These are phyloP conservation scores for Fraxinus quadrangulata DNA, from an alignment of 257 asterid species.

Conservation along the genomic window DNA sequence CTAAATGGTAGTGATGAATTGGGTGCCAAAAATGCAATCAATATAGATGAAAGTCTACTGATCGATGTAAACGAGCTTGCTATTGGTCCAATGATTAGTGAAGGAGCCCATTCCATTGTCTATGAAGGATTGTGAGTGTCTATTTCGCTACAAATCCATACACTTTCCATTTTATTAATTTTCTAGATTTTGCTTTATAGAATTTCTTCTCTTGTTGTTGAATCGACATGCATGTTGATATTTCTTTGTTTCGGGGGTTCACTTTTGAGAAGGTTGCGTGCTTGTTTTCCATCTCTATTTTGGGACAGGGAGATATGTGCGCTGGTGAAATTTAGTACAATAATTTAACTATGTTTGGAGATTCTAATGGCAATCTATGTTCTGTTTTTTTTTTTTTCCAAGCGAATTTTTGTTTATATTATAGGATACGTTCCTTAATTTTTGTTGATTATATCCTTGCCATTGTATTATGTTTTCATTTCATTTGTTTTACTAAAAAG, in stretches of 20 bases:
- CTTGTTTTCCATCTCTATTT: neutral
- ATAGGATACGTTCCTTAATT: neutral
- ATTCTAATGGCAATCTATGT: neutral
- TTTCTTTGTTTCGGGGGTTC: neutral
- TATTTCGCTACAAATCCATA: neutral
- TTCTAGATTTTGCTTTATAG: slow-evolving; percentile 9
- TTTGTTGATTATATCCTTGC: slow-evolving; percentile 2
- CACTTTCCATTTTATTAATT: slow-evolving; percentile 5
- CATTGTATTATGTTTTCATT: slow-evolving; percentile 7
- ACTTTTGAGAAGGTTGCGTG: slow-evolving; percentile 15
- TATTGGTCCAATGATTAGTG: slow-evolving; percentile 53
- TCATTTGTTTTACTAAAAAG: neutral
- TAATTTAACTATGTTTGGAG: neutral
- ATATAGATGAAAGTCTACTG: slow-evolving; percentile 37
- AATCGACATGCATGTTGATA: slow-evolving; percentile 28
- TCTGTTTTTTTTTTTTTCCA: neutral
- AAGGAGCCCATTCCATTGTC: slow-evolving; percentile 49
- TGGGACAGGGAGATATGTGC: neutral
- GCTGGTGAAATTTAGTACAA: neutral
- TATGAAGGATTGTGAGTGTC: slow-evolving; percentile 58
- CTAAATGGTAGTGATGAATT: slow-evolving; percentile 21
- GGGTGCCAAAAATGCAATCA: slow-evolving; percentile 21
- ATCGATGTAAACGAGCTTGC: slow-evolving; percentile 43
- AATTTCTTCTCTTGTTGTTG: slow-evolving; percentile 16
- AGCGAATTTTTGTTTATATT: neutral